Conservation (phyloP, 2,329 filamentous ascomycete genomes). For the Diaporthe vaccinii region DNA sequence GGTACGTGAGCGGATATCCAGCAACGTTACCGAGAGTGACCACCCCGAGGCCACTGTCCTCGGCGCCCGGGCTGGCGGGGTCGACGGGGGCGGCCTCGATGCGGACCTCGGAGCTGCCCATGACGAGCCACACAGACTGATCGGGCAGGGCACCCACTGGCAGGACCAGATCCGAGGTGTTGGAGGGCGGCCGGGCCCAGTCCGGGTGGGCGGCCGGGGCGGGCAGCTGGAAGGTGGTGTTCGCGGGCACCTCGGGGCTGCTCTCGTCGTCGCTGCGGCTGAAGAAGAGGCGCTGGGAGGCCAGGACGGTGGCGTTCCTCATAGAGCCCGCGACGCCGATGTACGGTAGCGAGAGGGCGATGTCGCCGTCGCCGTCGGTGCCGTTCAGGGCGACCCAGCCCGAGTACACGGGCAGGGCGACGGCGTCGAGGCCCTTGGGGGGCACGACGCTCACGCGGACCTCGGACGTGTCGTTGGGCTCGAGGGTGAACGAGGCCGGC, state of each 20-base stretch:
- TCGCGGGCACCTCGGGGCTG: conserved; percentile 1
- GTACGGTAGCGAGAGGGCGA: conserved; percentile 55
- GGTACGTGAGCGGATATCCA: conserved; percentile 42
- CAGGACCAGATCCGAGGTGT: conserved; percentile 23
- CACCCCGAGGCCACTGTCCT: neutral
- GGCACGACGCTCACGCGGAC: conserved; percentile 44
- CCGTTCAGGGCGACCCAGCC: conserved; percentile 58
- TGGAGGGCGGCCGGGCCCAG: conserved; percentile 9
- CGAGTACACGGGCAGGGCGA: conserved; percentile 58
- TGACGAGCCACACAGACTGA: conserved; percentile 18
- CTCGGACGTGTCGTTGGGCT: conserved; percentile 46
- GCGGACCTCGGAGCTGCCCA: conserved; percentile 22
- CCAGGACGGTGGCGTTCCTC: conserved; percentile 42
- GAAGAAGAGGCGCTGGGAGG: conserved; percentile 15
- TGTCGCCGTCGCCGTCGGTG: conserved; percentile 50
- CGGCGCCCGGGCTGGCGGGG: neutral
- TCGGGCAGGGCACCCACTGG: conserved; percentile 2
- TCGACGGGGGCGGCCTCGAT: conserved; percentile 18
- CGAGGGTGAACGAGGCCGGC: conserved; percentile 48
- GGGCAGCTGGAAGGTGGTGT: conserved; percentile 26
- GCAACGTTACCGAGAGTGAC: conserved; percentile 42
- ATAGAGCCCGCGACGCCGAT: conserved; percentile 52
- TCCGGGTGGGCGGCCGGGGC: conserved; percentile 26
- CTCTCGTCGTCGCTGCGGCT: conserved; percentile 16
- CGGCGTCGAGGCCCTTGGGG: conserved; percentile 38